Evolutionary conservation across 2,329 filamentous ascomycete species (phyloP).

Genomic region (Sphaerulina musiva): DNA sequence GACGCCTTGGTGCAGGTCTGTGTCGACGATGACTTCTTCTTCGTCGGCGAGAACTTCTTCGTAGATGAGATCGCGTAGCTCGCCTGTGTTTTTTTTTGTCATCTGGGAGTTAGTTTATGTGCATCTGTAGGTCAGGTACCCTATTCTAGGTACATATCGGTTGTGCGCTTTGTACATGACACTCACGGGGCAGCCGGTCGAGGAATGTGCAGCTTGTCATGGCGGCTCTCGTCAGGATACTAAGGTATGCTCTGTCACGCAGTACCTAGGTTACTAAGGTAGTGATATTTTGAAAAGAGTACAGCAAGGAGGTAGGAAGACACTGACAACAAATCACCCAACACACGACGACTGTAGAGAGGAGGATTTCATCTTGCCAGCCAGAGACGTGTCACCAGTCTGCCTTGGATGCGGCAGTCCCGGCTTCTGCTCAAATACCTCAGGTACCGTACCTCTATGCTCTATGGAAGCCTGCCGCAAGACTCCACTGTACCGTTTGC

Average conservation of each 20-base stretch:
- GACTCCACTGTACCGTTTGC: conserved; percentile 7
- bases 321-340: neutral
- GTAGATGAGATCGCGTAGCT: conserved; percentile 10
- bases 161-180: neutral
- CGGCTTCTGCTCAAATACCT: too few species aligned
- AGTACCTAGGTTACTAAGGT: neutral
- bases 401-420: too few species aligned
- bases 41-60: neutral
- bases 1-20: neutral
- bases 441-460: conserved; percentile 2
- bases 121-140: too few species aligned
- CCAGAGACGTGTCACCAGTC: conserved; percentile 3
- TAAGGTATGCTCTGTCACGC: neutral
- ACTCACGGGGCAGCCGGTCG: conserved; percentile 11
- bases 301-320: neutral
- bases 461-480: conserved; percentile 4
- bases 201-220: conserved; percentile 9
- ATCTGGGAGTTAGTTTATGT: neutral
- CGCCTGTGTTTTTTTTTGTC: neutral
- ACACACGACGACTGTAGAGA: neutral
- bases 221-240: neutral
- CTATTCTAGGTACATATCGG: too few species aligned
- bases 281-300: neutral
- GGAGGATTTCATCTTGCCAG: conserved; percentile 1
- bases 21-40: conserved; percentile 1